Evolutionary conservation across 2,329 filamentous ascomycete genomes (phyloP).

Genomic region (Xylariaceae sp.): DNA sequence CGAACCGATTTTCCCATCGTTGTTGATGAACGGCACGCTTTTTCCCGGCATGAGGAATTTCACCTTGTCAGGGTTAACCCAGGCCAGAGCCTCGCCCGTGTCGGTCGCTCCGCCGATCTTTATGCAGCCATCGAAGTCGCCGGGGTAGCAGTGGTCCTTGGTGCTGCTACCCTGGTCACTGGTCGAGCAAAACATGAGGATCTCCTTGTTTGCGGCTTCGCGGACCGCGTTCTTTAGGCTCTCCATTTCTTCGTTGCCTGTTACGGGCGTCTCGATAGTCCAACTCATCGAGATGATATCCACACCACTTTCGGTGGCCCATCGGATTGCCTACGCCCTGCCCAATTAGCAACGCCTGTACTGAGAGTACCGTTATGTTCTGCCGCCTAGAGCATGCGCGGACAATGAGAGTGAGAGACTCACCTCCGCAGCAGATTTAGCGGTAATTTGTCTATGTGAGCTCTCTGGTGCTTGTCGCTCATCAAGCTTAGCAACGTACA

Average conservation of each 20-base stretch:
- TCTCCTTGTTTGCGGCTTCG: slow-evolving; percentile 17
- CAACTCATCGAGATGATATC: slow-evolving; percentile 34
- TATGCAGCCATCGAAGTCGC: background rate
- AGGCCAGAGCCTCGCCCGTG: background rate
- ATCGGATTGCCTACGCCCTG: slow-evolving; percentile 7
- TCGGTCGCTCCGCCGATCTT: slow-evolving; percentile 3
- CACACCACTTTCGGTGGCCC: slow-evolving; percentile 23
- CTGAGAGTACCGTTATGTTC: too few species aligned
- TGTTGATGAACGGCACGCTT: too few species aligned
- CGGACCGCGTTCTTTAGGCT: background rate
- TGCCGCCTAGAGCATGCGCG: too few species aligned
- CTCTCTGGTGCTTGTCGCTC: background rate
- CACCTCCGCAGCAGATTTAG: too few species aligned
- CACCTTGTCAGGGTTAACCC: background rate
- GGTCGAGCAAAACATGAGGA: slow-evolving; percentile 39
- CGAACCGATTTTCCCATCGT: too few species aligned
- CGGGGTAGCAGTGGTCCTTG: background rate
- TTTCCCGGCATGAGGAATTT: too few species aligned
- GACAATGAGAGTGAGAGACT: too few species aligned
- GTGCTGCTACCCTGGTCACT: slow-evolving; percentile 29
- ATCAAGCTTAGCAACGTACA: background rate
- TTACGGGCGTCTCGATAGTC: slow-evolving; percentile 24
- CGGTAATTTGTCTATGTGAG: too few species aligned
- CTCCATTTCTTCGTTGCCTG: slow-evolving; percentile 24
- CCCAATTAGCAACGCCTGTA: too few species aligned